Evolutionary conservation across 257 asterid genomes (phyloP).

Genomic region (Solanum stenotomum): DNA sequence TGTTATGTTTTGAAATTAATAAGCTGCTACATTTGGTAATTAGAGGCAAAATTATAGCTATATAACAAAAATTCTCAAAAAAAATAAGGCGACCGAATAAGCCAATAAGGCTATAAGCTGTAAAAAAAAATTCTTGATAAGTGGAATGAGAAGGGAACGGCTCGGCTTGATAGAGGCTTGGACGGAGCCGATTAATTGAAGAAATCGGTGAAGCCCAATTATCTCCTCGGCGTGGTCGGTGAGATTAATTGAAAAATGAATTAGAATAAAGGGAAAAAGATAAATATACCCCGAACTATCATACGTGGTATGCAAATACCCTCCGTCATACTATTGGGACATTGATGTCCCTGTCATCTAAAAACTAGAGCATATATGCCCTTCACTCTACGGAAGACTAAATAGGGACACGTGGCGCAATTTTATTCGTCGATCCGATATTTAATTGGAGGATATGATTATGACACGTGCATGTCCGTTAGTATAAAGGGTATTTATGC

Average conservation of each 20-base stretch:
- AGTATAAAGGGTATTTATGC: too few relatives aligned
- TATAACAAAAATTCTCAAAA: not conserved
- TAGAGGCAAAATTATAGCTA: not conserved
- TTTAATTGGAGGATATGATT: too few relatives aligned
- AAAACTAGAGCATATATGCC: too few relatives aligned
- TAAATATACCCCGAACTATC: too few relatives aligned
- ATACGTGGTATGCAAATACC: too few relatives aligned
- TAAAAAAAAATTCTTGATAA: not conserved
- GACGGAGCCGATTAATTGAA: slow-evolving; percentile 2
- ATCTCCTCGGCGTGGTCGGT: slow-evolving; percentile 12
- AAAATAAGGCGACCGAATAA: not conserved
- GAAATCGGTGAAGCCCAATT: not conserved
- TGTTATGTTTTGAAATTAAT: not conserved
- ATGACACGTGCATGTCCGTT: too few relatives aligned
- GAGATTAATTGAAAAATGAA: not conserved
- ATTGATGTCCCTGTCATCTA: too few relatives aligned
- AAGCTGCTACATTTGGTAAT: not conserved
- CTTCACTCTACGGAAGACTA: too few relatives aligned
- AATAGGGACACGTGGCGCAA: too few relatives aligned
- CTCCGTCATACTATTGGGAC: too few relatives aligned
- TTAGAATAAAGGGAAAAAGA: too few relatives aligned
- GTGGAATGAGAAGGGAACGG: not conserved
- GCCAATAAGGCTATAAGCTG: slow-evolving; percentile 1
- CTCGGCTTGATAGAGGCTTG: slow-evolving; percentile 2
- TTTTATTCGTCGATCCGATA: too few relatives aligned